These are phyloP conservation scores for Ganoderma lingzhi DNA, from an alignment of 1,284 basidiomycete species.

Conservation along the genomic window DNA sequence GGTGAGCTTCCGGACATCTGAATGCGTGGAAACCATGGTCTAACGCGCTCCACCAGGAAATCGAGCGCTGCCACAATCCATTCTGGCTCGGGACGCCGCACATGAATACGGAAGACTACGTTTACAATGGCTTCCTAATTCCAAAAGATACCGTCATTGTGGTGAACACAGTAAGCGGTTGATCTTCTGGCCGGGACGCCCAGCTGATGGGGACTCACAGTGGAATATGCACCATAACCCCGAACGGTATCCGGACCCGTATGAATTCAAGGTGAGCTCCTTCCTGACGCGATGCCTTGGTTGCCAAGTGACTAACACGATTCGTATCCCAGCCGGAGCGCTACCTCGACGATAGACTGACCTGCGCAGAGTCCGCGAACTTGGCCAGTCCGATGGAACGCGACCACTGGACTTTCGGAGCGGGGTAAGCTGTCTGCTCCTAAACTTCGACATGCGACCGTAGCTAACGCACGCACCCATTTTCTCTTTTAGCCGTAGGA, in stretches of 20 bases:
- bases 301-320: background rate
- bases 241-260: background rate
- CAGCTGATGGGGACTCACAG: background rate
- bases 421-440: constrained; percentile 25
- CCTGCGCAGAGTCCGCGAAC: constrained; percentile 33
- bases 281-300: no score
- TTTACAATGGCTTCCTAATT: constrained; percentile 33
- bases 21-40: background rate
- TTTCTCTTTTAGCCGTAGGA: constrained; percentile 34
- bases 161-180: constrained; percentile 20
- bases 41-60: constrained; percentile 17
- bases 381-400: constrained; percentile 31
- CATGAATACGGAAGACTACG: constrained; percentile 30
- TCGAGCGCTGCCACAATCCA: constrained; percentile 45
- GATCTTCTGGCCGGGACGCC: background rate
- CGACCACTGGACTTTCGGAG: constrained; percentile 34
- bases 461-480: background rate
- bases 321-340: background rate
- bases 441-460: constrained; percentile 31
- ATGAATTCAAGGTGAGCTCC: background rate
- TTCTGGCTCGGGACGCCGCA: constrained; percentile 46
- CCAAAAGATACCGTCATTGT: constrained; percentile 35
- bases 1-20: background rate
- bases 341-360: constrained; percentile 22
- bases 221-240: constrained; percentile 1